Evolutionary conservation across 1,139 yeast species (phyloP).

Genomic region (Pichia sp.): DNA sequence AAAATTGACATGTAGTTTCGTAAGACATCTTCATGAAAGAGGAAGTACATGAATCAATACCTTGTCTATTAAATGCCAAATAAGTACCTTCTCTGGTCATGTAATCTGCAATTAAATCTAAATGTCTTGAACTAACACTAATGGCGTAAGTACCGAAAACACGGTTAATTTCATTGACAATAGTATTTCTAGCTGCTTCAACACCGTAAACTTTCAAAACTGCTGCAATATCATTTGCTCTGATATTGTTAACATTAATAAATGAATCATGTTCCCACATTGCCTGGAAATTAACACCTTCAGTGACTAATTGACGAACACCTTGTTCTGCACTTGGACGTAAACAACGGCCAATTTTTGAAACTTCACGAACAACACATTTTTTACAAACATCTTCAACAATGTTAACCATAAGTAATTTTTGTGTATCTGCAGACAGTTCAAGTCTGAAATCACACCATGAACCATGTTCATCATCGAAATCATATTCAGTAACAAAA

Average conservation of each 20-base stretch:
- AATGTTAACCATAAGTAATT: constrained; percentile 94
- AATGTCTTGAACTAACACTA: constrained; percentile 85
- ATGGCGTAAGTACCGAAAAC: constrained; percentile 97
- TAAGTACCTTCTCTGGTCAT: constrained; percentile 99
- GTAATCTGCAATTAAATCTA: constrained; percentile 96
- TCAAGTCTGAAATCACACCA: constrained; percentile 92
- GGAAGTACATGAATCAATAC: constrained; percentile 92
- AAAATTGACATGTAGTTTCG: constrained; percentile 96
- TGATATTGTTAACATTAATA: constrained; percentile 78
- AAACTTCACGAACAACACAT: constrained; percentile 90
- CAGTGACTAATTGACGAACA: constrained; percentile 75
- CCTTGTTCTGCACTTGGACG: constrained; percentile 71
- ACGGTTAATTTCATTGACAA: constrained; percentile 91
- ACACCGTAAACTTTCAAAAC: constrained; percentile 93
- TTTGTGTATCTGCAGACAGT: constrained; percentile 80
- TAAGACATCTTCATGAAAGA: constrained; percentile 98
- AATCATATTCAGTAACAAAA: constrained; percentile 72
- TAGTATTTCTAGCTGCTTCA: constrained; percentile 97
- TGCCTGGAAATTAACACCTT: constrained; percentile 95
- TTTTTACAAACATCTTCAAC: constrained; percentile 86
- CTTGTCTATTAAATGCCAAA: constrained; percentile 95
- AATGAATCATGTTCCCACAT: constrained; percentile 98
- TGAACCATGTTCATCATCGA: constrained; percentile 81
- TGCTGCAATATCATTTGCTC: constrained; percentile 89
- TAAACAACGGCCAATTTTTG: constrained; percentile 87